Evolutionary conservation across 2,329 filamentous ascomycete species (phyloP), one percentile per base, ranked within the genome.

Genomic region (Cladophialophora psammophila): DNA sequence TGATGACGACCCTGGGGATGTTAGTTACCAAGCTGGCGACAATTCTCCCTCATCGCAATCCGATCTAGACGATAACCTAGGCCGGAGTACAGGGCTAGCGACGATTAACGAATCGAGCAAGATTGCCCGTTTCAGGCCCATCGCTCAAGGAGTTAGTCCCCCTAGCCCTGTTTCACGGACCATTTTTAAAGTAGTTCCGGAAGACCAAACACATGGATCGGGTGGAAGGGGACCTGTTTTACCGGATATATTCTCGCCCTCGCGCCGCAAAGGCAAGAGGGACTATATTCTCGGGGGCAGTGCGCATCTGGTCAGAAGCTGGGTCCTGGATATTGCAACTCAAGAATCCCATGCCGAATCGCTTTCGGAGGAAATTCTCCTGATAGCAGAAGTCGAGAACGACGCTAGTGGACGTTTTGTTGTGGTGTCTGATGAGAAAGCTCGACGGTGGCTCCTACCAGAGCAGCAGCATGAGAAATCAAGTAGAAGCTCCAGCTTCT

Each of bases 171-270:
- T 55, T 15, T 31, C 64, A n/a, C 66, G 53, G 54, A 55, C 56
- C 12, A 42, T 50, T 15, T 70, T 70, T 60, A 66, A 58, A 50
- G 15, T 57, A 1, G 26, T 55, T 7, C 18, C 63, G 13, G 58
- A 48, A 20, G 61, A 63, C 8, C 34, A 20, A 2, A 12, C 40
- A 40, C 57, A n/a, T 6, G 54, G 9, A 35, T 55, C 58, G 6
- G 13, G 35, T 10, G 59, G 40, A 53, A 60, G 32, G 52, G 64
- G 31, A 15, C 35, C 63, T 32, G 60, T 64, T 1, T 54, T 73
- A 12, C 72, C 72, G 2, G 72, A 73, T 59, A 60, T 68, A 8
- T 73, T 73, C 61, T 71, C 72, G n/a, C 72, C 72, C 2, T 72
- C 72, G 13, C 60, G 66, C 20, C 67, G 67, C 34, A 69, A 67